phyloP scores from a whole-genome alignment of 2,329 filamentous ascomycete genomes.

The Graphilbum fragrans region DNA sequence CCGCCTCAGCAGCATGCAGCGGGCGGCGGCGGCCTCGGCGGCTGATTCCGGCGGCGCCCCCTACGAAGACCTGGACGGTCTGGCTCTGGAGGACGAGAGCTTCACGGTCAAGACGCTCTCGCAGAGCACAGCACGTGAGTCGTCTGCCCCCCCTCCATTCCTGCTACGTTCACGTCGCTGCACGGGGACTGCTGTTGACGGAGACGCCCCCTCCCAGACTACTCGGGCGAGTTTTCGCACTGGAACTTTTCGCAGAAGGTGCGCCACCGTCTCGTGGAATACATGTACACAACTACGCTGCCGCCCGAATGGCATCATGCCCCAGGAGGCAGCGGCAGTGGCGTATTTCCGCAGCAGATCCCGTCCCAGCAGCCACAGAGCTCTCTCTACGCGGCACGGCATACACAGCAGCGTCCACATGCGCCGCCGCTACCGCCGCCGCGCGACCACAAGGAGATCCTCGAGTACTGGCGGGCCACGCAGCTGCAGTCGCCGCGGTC shows the following conservation, averaged over 20 bases:
- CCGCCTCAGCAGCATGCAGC: slow-evolving; percentile 4
- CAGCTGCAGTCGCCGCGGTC: slow-evolving; percentile 28
- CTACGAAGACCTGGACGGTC: slow-evolving; percentile 12
- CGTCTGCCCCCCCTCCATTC: too few species aligned
- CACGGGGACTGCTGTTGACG: too few species aligned
- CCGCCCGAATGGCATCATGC: slow-evolving; percentile 12
- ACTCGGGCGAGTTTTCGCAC: slow-evolving; percentile 39
- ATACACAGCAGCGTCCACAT: slow-evolving; percentile 19
- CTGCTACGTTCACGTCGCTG: too few species aligned
- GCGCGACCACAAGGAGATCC: slow-evolving; percentile 1
- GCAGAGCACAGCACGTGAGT: slow-evolving; percentile 27
- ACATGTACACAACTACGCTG: slow-evolving; percentile 1
- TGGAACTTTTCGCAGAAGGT: slow-evolving; percentile 38
- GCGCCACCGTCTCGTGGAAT: slow-evolving; percentile 11
- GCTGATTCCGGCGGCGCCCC: slow-evolving; percentile 3
- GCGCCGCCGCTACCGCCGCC: slow-evolving; percentile 21
- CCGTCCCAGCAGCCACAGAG: too few species aligned
- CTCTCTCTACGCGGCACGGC: too few species aligned
- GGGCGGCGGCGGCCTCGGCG: neutral
- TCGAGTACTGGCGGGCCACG: slow-evolving; percentile 14
- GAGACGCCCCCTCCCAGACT: slow-evolving; percentile 22
- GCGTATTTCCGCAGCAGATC: too few species aligned
- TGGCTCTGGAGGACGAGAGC: slow-evolving; percentile 18
- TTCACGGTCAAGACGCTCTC: slow-evolving; percentile 14
- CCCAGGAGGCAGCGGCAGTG: slow-evolving; percentile 18